Percentiles rank a stretch among this genome's conserved stretches.
These are phyloP conservation scores for Trametes sp. DNA, from an alignment of 1,284 basidiomycete genomes.

Conservation along the genomic window DNA sequence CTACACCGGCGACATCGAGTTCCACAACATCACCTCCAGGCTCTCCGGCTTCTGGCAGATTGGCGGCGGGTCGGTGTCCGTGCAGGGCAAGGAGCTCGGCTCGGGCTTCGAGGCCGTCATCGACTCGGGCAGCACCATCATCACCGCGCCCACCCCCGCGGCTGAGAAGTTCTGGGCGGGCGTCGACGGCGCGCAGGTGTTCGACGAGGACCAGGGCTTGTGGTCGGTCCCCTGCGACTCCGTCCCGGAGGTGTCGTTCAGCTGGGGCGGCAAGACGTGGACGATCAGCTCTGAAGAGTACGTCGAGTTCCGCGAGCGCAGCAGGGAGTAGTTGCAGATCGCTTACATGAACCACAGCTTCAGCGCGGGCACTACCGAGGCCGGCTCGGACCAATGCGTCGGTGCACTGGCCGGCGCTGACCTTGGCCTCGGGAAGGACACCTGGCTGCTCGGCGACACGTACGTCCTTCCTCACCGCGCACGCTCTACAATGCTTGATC, in stretches of 20 bases:
- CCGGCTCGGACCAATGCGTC: conserved; percentile 32
- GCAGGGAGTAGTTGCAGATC: neutral
- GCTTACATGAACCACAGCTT: conserved; percentile 9
- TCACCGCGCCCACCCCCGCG: conserved; percentile 18
- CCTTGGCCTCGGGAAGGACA: conserved; percentile 28
- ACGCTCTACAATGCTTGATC: too few relatives aligned
- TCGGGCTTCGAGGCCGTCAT: conserved; percentile 34
- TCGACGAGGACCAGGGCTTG: conserved; percentile 17
- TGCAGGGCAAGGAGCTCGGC: conserved; percentile 15
- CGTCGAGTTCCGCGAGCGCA: neutral
- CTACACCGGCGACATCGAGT: conserved; percentile 49
- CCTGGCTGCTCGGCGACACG: conserved; percentile 29
- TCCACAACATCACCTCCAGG: conserved; percentile 38
- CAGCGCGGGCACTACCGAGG: conserved; percentile 31
- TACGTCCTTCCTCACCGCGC: neutral
- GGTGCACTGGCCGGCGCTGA: conserved; percentile 22
- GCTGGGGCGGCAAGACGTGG: conserved; percentile 30
- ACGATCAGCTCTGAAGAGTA: conserved; percentile 24
- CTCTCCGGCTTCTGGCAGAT: conserved; percentile 35
- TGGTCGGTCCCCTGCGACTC: conserved; percentile 26
- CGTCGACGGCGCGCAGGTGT: conserved; percentile 20
- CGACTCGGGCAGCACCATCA: conserved; percentile 33
- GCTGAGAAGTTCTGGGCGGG: conserved; percentile 23
- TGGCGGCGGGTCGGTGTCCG: conserved; percentile 24
- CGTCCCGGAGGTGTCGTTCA: conserved; percentile 25